Evolutionary conservation across 371 early-diverging fungal species (phyloP), one percentile per base, ranked within the genome.

Genomic region (Capillidium rhysosporum): DNA sequence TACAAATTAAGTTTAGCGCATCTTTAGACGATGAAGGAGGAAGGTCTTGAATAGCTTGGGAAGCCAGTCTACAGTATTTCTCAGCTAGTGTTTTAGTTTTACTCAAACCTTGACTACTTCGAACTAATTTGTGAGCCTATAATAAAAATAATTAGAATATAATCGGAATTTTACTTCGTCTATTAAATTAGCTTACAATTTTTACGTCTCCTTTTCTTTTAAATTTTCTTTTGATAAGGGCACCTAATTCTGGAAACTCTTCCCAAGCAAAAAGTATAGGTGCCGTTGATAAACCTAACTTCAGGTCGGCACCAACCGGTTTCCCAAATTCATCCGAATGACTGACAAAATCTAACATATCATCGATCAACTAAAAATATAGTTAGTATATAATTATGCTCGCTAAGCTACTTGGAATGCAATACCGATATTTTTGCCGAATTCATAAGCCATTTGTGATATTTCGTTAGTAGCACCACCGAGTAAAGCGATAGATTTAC

Each of bases 191-290:
- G 38, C 21, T 53, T 61, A 73, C 79, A 62, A 59, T 66, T 52
- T 77, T 71, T 4, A 69, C 73, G 60, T 85, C 84, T 3, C 78
- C 83, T 29, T 71, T 60, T 9, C 67, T 48, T 12, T 68, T 57
- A 62, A 95, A 95, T 57, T 84, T 81, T 38, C 95, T 83, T 49
- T 85, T 82, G 47, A 92, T 86, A 46, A 90, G 62, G 9, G 79
- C 79, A 3, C 79, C 81, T 40, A 95, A 65, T 60, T 87, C 84
- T 0, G 92, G 85, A 59, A 69, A 86, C 63, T 86, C 80, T 58
- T 89, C 81, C 69, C 86, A 85, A 1, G 95, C 92, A 62, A 81
- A 90, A 34, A 95, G 66, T 1, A 95, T 90, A 0, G 96, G 96
- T 1, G 93, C 94, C 10, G 94, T 93, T 0, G 90, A 88, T 58